Evolutionary conservation across 2,329 filamentous ascomycete genomes (phyloP).

Genomic region (Moelleriella libera): DNA sequence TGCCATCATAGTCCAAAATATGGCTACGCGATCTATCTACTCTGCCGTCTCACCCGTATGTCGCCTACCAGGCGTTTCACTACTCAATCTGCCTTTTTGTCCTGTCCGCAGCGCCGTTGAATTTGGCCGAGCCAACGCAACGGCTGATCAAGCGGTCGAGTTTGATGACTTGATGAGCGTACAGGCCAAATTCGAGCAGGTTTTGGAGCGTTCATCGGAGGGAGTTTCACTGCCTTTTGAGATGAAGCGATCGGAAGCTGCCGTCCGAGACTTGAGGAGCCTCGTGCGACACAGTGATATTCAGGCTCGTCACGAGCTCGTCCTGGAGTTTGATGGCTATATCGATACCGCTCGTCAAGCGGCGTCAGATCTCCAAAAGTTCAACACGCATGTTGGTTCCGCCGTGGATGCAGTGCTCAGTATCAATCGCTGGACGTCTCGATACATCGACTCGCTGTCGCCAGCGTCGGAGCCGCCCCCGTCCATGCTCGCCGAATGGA

Average conservation of each 20-base stretch:
- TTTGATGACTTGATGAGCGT: constrained; percentile 39
- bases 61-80: constrained; percentile 48
- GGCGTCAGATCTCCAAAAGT: constrained; percentile 53
- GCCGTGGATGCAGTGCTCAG: constrained; percentile 62
- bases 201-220: constrained; percentile 52
- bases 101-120: constrained; percentile 13
- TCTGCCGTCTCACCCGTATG: constrained; percentile 56
- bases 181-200: constrained; percentile 63
- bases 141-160: constrained; percentile 30
- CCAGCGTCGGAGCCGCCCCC: constrained; percentile 14
- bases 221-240: constrained; percentile 57
- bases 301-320: constrained; percentile 53
- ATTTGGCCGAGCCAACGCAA: constrained; percentile 6
- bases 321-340: constrained; percentile 64
- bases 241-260: constrained; percentile 65
- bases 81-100: constrained; percentile 53
- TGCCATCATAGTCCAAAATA: constrained; percentile 44
- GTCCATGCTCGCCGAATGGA: constrained; percentile 24
- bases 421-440: constrained; percentile 63
- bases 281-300: constrained; percentile 59
- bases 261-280: constrained; percentile 59
- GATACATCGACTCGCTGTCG: constrained; percentile 50
- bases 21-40: constrained; percentile 45
- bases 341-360: constrained; percentile 53
- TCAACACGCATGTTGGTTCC: constrained; percentile 63